Evolutionary conservation across 768 basidiomycete genomes (phyloP), one percentile per base, ranked within the genome.

Genomic region (Podaxis rugospora): DNA sequence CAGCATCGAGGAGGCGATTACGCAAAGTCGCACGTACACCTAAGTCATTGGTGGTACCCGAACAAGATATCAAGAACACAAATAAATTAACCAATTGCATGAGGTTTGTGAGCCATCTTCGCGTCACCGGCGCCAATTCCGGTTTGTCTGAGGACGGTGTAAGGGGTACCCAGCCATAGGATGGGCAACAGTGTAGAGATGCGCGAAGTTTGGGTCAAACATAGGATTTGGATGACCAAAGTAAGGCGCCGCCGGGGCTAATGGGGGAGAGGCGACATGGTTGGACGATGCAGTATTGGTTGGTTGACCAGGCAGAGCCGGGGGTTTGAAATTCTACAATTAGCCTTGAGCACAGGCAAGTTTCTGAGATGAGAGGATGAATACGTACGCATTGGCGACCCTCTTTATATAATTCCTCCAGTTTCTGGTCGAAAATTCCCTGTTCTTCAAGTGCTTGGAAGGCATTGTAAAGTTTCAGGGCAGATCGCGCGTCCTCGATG

Each of bases 401-500:
- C 68, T 90, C 88, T 39, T 84, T 81, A 66, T 94, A 93, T 9
- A 93, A 72, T 66, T 92, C 87, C 2, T 98, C 95, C 62, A 99
- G 78, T 64, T 93, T 92, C 59, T 89, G 83, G 64, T 96, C 93
- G 71, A 97, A 96, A 4, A 82, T 70, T 1, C 87, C 89, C 49
- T 85, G 80, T 28, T 82, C 87, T 68, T 95, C 89, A 51, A 93
- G 86, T 35, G 84, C 78, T 18, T 86, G 82, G 71, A 89, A 93
- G 2, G 88, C 86, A 70, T 93, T 89, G 75, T 91, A 97, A 35
- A 98, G 77, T 65, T 87, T 81, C 32, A 97, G 76, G 0, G 96
- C 95, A 5, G 90, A 92, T 5, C 85, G 82, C 0, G 95, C 93
- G 68, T 98, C 96, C 72, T 99, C 97, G 65, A 99, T 96, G n/a